Conservation (phyloP, 2,329 filamentous ascomycete genomes). For the Pseudocercospora ulei region DNA sequence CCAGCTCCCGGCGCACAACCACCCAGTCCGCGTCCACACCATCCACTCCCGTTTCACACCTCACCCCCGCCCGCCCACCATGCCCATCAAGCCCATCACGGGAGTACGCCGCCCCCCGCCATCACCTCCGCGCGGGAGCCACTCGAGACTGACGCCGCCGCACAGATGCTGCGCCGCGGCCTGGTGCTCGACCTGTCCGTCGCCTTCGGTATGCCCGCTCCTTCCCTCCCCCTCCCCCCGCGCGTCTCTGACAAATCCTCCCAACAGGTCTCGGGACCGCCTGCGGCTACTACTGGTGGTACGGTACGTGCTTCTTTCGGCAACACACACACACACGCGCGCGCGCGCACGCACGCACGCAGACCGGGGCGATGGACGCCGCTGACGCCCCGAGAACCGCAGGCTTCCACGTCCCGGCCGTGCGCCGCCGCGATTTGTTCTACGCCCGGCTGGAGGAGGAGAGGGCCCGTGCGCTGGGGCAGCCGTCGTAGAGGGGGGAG, state of each 20-base stretch:
- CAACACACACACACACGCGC: not conserved
- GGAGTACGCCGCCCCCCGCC: conserved; percentile 37
- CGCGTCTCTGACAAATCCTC: conserved; percentile 2
- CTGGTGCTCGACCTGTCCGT: conserved; percentile 59
- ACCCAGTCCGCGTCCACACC: too few relatives aligned
- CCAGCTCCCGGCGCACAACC: too few relatives aligned
- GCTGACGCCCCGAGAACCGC: conserved; percentile 9
- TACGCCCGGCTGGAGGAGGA: conserved; percentile 56
- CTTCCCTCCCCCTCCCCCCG: not conserved
- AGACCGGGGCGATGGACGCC: not conserved
- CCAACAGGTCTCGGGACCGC: conserved; percentile 51
- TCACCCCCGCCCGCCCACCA: too few relatives aligned
- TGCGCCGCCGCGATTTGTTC: conserved; percentile 54
- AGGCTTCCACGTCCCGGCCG: conserved; percentile 57
- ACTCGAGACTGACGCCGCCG: conserved; percentile 25
- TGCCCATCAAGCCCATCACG: conserved; percentile 43
- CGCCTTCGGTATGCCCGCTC: conserved; percentile 50
- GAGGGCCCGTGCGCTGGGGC: conserved; percentile 44
- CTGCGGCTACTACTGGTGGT: conserved; percentile 59
- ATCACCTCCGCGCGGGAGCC: not conserved
- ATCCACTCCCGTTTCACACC: too few relatives aligned
- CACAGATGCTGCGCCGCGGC: conserved; percentile 55
- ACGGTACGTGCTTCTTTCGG: conserved; percentile 42
- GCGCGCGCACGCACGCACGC: not conserved
- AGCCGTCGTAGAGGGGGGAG: conserved; percentile 17